Conservation (phyloP, 2,329 filamentous ascomycete species). For the Colletotrichum zoysiae region DNA sequence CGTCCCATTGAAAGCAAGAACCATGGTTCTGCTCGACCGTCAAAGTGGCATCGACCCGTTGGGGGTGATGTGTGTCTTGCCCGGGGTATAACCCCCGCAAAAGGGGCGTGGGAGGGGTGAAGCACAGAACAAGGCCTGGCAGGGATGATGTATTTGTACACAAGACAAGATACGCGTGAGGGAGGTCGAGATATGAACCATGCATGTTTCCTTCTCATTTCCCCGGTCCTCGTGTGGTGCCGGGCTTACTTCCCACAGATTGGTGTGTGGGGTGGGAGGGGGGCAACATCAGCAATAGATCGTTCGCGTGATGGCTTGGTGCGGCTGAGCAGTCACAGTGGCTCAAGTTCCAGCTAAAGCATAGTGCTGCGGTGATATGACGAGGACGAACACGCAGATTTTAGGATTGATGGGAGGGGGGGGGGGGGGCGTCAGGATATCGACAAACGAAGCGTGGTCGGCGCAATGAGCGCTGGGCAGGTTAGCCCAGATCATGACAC, state of each 20-base stretch:
- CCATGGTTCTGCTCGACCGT: background rate
- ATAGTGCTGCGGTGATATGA: conserved; percentile 4
- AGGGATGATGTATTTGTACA: background rate
- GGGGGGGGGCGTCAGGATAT: background rate
- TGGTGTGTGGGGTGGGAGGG: background rate
- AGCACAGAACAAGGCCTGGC: conserved; percentile 13
- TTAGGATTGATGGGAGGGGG: background rate
- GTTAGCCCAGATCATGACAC: background rate
- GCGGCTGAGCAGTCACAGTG: conserved; percentile 8
- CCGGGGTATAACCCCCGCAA: conserved; percentile 4
- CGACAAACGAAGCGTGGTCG: background rate
- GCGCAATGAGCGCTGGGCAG: background rate
- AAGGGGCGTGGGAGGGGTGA: background rate
- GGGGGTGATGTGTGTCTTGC: conserved; percentile 10
- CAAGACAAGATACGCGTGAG: background rate
- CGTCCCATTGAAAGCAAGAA: conserved; percentile 3
- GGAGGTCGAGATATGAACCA: conserved; percentile 16
- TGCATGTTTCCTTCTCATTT: conserved; percentile 17
- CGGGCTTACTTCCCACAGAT: conserved; percentile 1
- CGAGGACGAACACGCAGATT: conserved; percentile 3
- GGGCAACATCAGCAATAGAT: background rate
- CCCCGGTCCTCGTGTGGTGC: background rate
- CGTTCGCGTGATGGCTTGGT: background rate
- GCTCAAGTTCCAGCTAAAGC: conserved; percentile 1
- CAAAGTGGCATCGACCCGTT: conserved; percentile 8